These are phyloP conservation scores for Vickermania spadyakhi DNA, from an alignment of 208 protist species.

Conservation along the genomic window DNA sequence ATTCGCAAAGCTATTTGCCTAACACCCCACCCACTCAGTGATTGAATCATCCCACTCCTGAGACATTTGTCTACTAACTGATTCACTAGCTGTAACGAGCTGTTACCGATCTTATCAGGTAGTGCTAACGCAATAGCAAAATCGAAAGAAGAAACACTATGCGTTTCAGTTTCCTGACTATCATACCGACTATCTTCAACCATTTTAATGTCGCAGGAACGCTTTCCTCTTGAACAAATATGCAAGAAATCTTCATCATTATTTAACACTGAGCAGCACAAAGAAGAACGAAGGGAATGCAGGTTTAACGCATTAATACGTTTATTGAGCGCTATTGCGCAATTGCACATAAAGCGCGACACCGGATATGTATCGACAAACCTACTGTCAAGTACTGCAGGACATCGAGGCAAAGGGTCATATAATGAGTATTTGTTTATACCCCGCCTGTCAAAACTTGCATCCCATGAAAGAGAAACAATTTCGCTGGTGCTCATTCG, in stretches of 20 bases:
- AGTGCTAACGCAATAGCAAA: conserved; percentile 50
- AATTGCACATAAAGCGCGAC: conserved; percentile 34
- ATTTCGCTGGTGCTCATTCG: conserved; percentile 30
- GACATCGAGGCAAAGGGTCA: conserved; percentile 24
- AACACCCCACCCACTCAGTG: conserved; percentile 60
- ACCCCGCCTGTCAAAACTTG: conserved; percentile 17
- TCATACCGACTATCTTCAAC: no score
- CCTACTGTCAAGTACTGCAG: conserved; percentile 32
- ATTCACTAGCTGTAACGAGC: conserved; percentile 44
- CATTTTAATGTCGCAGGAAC: no score
- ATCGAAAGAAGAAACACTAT: conserved; percentile 41
- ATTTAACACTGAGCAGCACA: no score
- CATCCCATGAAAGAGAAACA: conserved; percentile 31
- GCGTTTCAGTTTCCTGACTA: conserved; percentile 14
- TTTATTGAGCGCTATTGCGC: conserved; percentile 21
- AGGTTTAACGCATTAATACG: conserved; percentile 12
- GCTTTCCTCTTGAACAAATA: no score
- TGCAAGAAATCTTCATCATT: no score
- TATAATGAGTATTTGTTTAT: conserved; percentile 23
- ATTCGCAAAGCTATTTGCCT: conserved; percentile 40
- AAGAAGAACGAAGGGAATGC: conserved; percentile 20
- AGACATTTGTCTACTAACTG: conserved; percentile 47
- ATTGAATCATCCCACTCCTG: conserved; percentile 11
- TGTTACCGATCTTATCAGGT: conserved; percentile 17
- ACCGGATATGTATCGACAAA: conserved; percentile 32